Evolutionary conservation across 371 early-diverging fungal species (phyloP).

Genomic region (Mucor racemosus): DNA sequence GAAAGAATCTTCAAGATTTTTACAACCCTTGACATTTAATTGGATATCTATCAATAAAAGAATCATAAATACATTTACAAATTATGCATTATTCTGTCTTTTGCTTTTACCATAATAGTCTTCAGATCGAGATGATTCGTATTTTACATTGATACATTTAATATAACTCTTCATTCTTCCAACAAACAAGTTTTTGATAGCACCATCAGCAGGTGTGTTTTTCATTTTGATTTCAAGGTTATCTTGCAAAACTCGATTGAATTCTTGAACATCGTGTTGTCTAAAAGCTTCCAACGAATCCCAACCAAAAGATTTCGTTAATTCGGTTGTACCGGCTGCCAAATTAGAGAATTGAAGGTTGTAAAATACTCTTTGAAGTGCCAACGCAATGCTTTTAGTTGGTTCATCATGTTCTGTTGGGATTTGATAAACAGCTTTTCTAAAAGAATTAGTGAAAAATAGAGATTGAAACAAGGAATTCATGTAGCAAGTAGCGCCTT

Average conservation of each 20-base stretch:
- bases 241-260: conserved; percentile 94
- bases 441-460: conserved; percentile 94
- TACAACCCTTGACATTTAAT: conserved; percentile 92
- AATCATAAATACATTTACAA: too few species aligned
- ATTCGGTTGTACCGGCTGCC: conserved; percentile 88
- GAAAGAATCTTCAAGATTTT: conserved; percentile 90
- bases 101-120: conserved; percentile 39
- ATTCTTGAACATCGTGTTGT: conserved; percentile 98
- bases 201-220: conserved; percentile 88
- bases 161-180: conserved; percentile 96
- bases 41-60: conserved; percentile 65
- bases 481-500: conserved; percentile 99
- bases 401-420: conserved; percentile 89
- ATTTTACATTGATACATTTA: conserved; percentile 91
- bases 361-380: conserved; percentile 94
- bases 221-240: conserved; percentile 92
- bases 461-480: conserved; percentile 98
- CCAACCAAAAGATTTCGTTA: conserved; percentile 97
- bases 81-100: background rate
- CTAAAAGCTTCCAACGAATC: conserved; percentile 90
- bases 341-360: conserved; percentile 71
- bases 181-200: conserved; percentile 85
- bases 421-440: conserved; percentile 87
- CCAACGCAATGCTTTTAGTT: conserved; percentile 81
- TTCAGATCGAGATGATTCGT: conserved; percentile 89